phyloP scores from a whole-genome alignment of 1,284 basidiomycete species.

The Golubevia sp. region DNA sequence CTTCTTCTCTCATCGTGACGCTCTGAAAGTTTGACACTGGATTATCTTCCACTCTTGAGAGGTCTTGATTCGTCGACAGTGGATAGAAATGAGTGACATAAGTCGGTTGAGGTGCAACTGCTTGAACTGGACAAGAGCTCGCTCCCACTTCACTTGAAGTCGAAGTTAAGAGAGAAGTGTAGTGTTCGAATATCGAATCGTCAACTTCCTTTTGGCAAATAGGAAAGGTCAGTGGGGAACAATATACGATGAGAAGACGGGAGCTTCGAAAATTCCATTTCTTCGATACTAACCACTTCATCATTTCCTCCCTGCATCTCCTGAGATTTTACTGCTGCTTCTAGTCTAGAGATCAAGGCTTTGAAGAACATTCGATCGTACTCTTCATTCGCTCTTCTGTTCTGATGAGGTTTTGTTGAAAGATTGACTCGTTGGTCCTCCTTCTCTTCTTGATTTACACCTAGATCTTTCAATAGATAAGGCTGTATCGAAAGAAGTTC shows the following conservation, averaged over 20 bases:
- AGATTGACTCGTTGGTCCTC: constrained; percentile 5
- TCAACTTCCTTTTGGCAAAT: too few relatives aligned
- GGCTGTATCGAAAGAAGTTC: constrained; percentile 17
- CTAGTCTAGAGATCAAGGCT: constrained; percentile 18
- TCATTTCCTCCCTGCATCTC: constrained; percentile 21
- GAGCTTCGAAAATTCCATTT: constrained; percentile 7
- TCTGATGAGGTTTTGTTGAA: neutral
- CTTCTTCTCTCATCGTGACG: constrained; percentile 24
- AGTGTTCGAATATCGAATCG: constrained; percentile 9
- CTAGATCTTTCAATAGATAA: constrained; percentile 19
- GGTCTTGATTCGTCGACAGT: constrained; percentile 1
- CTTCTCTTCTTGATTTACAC: constrained; percentile 10
- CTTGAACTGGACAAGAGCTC: neutral
- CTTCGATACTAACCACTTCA: constrained; percentile 23
- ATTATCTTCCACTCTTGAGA: constrained; percentile 11
- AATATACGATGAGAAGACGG: too few relatives aligned
- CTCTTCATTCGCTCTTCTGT: constrained; percentile 9
- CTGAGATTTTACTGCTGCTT: constrained; percentile 19
- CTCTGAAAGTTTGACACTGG: too few relatives aligned
- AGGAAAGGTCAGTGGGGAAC: too few relatives aligned
- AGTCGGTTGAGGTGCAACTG: constrained; percentile 1
- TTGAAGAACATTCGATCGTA: constrained; percentile 25
- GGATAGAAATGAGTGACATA: neutral
- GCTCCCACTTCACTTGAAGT: neutral
- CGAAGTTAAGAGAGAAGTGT: constrained; percentile 16